phyloP scores from a whole-genome alignment of 768 basidiomycete genomes.

The Butyriboletus loyo region DNA sequence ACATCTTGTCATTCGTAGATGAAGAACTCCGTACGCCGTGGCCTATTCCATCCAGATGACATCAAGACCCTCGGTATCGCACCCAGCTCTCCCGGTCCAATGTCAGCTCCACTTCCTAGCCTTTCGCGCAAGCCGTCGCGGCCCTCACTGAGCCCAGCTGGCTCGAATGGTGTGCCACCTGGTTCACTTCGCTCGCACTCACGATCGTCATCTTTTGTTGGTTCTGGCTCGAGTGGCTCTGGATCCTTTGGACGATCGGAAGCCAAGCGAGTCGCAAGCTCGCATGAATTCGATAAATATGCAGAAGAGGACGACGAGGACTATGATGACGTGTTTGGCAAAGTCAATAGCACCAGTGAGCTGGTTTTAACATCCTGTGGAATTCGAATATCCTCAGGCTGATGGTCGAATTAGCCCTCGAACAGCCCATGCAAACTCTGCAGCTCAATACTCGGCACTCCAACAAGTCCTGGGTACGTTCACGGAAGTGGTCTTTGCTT shows the following conservation, averaged over 20 bases:
- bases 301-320: conserved; percentile 87
- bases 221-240: conserved; percentile 37
- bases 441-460: conserved; percentile 85
- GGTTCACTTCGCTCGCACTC: conserved; percentile 45
- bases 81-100: conserved; percentile 51
- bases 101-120: conserved; percentile 64
- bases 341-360: conserved; percentile 65
- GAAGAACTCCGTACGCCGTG: conserved; percentile 68
- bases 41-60: conserved; percentile 86
- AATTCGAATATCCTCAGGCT: not conserved
- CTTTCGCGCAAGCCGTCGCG: conserved; percentile 53
- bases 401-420: conserved; percentile 40
- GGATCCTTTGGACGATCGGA: conserved; percentile 68
- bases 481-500: conserved; percentile 5
- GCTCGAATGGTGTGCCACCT: conserved; percentile 21
- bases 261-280: conserved; percentile 49
- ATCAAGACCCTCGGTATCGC: conserved; percentile 71
- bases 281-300: conserved; percentile 79
- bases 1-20: conserved; percentile 38
- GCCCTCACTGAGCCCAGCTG: conserved; percentile 48
- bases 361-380: conserved; percentile 9
- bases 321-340: conserved; percentile 93
- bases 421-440: conserved; percentile 67
- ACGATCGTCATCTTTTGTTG: conserved; percentile 56
- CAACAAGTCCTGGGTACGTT: conserved; percentile 81